Base-by-base conservation (phyloP, 2,329 filamentous ascomycete species). In the Aspergillus bombycis region DNA sequence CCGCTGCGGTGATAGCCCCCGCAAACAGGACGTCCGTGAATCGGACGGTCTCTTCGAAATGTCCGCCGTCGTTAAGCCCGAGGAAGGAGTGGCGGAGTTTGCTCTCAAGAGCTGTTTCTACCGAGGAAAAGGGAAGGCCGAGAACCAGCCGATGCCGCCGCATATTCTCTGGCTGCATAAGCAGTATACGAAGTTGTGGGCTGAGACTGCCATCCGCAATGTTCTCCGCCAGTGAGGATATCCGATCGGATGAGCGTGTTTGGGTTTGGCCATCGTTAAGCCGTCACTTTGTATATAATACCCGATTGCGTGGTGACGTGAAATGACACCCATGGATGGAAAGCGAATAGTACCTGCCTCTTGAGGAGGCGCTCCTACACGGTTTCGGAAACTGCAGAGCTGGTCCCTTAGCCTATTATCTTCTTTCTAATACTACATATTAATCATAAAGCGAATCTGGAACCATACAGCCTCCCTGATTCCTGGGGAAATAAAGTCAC, bases 11-110 rank as follows among this genome's bases (percentile, higher is more conserved):
- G 89, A 89, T 65, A 86, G 86, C 2, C 89, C 89, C 0, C 80
- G 86, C 26, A 85, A 85, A 52, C 79, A 78, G 52, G 84, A 80
- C 0, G 82, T 85, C 2, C 82, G 89, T 9, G 80, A 82, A 10
- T 85, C 84, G 1, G 89, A 92, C 70, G 89, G 89, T 0, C 78
- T 91, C 30, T 91, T 91, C 66, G 83, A 89, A 74, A 88, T 91
- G 71, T 82, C 81, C 21, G 88, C 87, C 4, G 80, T 81, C 14
- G 77, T 91, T 19, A 87, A 91, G 76, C 81, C 83, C 70, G 82
- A 85, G 7, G 79, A 84, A 38, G 83, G 83, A 14, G 84, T 88
- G 64, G 89, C 85, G 2, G 88, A 90, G 74, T 85, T 91, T 67
- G 80, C 82, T 2, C 78, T 92, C 60, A 91, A 90, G 83, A 89